A percentile compares a stretch with the other conserved stretches of the same genome.
Conservation (phyloP, 108 stramenopile species). For the Stephanodiscus minutulus region DNA sequence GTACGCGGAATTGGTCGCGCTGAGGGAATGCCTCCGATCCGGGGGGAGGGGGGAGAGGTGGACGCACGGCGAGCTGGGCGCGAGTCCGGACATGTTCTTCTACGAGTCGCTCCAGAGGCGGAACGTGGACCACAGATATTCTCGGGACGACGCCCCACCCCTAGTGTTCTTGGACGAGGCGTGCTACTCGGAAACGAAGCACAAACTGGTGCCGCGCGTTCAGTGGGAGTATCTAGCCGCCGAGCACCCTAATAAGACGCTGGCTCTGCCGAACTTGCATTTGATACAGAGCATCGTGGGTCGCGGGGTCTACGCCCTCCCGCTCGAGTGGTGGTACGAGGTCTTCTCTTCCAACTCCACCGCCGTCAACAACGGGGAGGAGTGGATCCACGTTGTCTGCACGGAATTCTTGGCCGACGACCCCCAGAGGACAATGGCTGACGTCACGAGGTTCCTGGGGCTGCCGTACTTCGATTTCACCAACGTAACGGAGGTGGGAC, state of each 20-base stretch:
- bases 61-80: slow-evolving; percentile 11
- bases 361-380: background rate
- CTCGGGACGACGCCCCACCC: slow-evolving; percentile 34
- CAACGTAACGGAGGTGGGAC: slow-evolving; percentile 27
- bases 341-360: slow-evolving; percentile 40
- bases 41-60: slow-evolving; percentile 50
- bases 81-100: slow-evolving; percentile 20
- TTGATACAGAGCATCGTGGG: slow-evolving; percentile 77
- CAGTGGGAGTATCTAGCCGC: slow-evolving; percentile 71
- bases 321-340: slow-evolving; percentile 90
- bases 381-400: slow-evolving; percentile 70
- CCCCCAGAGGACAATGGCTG: slow-evolving; percentile 45
- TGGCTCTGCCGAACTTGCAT: slow-evolving; percentile 57
- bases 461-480: slow-evolving; percentile 71
- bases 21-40: slow-evolving; percentile 49
- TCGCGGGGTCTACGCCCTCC: slow-evolving; percentile 67
- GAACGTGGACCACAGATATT: slow-evolving; percentile 6
- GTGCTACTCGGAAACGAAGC: slow-evolving; percentile 64
- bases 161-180: slow-evolving; percentile 70
- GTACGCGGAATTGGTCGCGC: slow-evolving; percentile 62
- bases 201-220: slow-evolving; percentile 47
- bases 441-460: slow-evolving; percentile 69
- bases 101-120: slow-evolving; percentile 39
- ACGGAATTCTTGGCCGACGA: slow-evolving; percentile 70
- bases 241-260: slow-evolving; percentile 60